Evolutionary conservation across 2,329 filamentous ascomycete genomes (phyloP), one percentile per base, ranked within the genome.

Genomic region (Ophiostoma ulmi): DNA sequence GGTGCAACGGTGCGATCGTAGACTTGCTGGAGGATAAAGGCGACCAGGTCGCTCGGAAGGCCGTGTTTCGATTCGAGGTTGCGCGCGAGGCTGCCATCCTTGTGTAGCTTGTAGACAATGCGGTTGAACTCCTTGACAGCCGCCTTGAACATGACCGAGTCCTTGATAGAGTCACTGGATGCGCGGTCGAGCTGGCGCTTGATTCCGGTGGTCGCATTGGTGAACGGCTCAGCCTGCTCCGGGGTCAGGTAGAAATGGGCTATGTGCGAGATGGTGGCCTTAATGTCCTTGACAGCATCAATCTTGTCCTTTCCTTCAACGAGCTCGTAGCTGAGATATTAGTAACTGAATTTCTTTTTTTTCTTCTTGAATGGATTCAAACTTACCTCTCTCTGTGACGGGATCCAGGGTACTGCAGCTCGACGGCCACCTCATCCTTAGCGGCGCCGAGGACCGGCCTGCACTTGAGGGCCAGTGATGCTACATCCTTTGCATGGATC

Each of bases 1-100:
- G 93, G 94, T 1, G 94, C 95, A 8, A 99, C 95, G 5, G 93
- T 97, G 68, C 95, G 92, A 76, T 94, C 89, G 80, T 97, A 98
- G 31, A 93, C 91, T 78, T 99, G 94, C 70, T 87, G 89, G 61
- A 97, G 86, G 75, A 97, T 94, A 74, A 93, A 90, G 74, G 91
- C 88, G 66, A 94, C 89, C 67, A 94, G 86, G 64, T 88, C 87
- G 63, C 91, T 84, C 7, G 91, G 88, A 22, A 97, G 82, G 66
- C 86, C 84, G 76, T 91, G 89, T 77, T 88, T 87, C 67, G 82
- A 81, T 74, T 91, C 87, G 66, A 98, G 84, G 74, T 91, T 90
- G 75, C 86, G 88, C 26, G 88, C 85, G 73, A 98, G 87, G 11
- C 87, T 88, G 58, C 92, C 92, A 75, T 91, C 86, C 73, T 86